Conservation (phyloP, 2,329 filamentous ascomycete genomes). For the Fusarium oxysporum region DNA sequence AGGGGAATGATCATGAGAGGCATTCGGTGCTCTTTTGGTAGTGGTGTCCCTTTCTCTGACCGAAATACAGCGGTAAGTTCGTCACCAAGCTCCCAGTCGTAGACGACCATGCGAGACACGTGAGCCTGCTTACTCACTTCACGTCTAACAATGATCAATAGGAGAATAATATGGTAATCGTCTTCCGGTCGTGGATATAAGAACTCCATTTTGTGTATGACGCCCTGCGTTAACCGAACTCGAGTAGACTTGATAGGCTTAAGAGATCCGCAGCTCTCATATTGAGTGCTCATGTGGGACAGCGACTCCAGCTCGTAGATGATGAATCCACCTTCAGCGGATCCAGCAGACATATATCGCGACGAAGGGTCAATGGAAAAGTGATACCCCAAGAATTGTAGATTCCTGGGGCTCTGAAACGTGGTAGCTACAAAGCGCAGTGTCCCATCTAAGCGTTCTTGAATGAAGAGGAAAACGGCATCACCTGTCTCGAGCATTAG, state of each 20-base stretch:
- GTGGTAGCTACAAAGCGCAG: constrained; percentile 71
- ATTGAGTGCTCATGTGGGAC: constrained; percentile 62
- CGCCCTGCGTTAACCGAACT: constrained; percentile 68
- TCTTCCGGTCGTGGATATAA: constrained; percentile 77
- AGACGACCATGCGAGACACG: constrained; percentile 63
- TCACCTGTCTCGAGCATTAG: constrained; percentile 80
- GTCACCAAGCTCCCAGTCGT: constrained; percentile 70
- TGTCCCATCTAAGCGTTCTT: constrained; percentile 54
- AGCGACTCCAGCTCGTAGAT: constrained; percentile 76
- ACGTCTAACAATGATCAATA: constrained; percentile 69
- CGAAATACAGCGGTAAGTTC: constrained; percentile 59
- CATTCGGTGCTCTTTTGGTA: constrained; percentile 66
- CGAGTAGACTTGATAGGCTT: constrained; percentile 66
- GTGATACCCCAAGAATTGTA: constrained; percentile 70
- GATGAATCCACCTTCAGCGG: constrained; percentile 76
- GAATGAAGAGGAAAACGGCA: constrained; percentile 81
- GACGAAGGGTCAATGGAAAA: constrained; percentile 84
- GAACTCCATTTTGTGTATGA: constrained; percentile 90
- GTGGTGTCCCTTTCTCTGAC: constrained; percentile 60
- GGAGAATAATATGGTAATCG: constrained; percentile 77
- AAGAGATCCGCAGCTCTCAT: constrained; percentile 57
- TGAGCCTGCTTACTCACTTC: constrained; percentile 46
- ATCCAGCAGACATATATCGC: constrained; percentile 75
- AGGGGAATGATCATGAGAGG: constrained; percentile 79
- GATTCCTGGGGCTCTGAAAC: constrained; percentile 68